A percentile compares a stretch with the other conserved stretches of the same genome.
phyloP scores from a whole-genome alignment of 306 rosid species.

The Trifolium repens region DNA sequence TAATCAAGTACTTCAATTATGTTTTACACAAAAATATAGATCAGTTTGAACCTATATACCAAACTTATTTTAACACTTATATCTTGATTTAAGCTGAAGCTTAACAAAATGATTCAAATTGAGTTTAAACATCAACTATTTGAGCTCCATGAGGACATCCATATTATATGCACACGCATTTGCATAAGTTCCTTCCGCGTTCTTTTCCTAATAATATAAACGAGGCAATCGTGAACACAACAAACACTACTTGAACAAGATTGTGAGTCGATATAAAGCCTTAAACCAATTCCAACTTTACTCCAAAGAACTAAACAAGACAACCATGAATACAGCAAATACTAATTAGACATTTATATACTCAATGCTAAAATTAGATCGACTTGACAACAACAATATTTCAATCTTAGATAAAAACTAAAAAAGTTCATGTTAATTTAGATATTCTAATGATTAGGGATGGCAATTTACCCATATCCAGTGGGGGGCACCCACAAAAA shows the following conservation, averaged over 20 bases:
- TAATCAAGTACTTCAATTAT: not conserved
- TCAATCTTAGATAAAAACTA: no score
- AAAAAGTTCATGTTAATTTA: no score
- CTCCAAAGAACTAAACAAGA: not conserved
- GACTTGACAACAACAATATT: no score
- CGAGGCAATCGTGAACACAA: not conserved
- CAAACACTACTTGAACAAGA: not conserved
- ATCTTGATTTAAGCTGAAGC: not conserved
- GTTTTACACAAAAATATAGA: not conserved
- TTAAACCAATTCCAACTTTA: not conserved
- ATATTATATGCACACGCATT: not conserved
- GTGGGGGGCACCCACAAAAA: no score
- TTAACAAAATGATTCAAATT: not conserved
- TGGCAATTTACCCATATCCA: no score
- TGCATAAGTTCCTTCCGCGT: not conserved
- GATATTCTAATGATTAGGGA: no score
- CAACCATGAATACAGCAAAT: no score
- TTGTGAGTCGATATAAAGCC: not conserved
- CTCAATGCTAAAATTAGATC: no score
- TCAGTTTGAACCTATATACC: not conserved
- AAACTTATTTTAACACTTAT: not conserved
- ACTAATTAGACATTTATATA: no score
- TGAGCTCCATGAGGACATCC: not conserved
- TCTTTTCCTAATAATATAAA: not conserved
- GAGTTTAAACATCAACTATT: not conserved